Percentiles rank a stretch among this genome's conserved stretches.
Conservation (phyloP, 805 yeast genomes). For the Cyberlindnera maritima region DNA sequence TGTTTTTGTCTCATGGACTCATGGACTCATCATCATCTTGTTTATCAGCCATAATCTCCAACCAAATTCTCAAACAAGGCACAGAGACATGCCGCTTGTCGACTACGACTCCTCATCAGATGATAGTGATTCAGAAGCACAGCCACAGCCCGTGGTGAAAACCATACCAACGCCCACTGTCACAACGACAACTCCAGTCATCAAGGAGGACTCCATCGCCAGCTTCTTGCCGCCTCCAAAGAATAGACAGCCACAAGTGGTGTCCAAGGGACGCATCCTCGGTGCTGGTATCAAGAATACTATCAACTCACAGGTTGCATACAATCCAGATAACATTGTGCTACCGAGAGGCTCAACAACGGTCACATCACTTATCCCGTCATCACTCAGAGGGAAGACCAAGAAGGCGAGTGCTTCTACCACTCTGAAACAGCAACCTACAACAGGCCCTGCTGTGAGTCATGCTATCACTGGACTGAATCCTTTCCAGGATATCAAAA, state of each 20-base stretch:
- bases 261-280: constrained; percentile 12
- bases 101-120: constrained; percentile 19
- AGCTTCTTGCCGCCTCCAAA: constrained; percentile 27
- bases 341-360: constrained; percentile 13
- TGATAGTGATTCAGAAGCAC: constrained; percentile 14
- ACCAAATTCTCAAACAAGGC: too few species aligned
- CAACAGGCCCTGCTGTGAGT: not conserved
- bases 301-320: constrained; percentile 14
- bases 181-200: not conserved
- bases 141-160: not conserved
- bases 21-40: too few species aligned
- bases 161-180: not conserved
- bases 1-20: too few species aligned
- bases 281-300: constrained; percentile 20
- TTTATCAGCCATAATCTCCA: too few species aligned
- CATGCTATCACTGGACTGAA: not conserved
- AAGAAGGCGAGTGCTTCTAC: not conserved
- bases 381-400: constrained; percentile 19
- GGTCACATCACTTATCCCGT: constrained; percentile 24
- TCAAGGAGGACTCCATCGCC: constrained; percentile 17
- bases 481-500: constrained; percentile 3
- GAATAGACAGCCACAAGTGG: constrained; percentile 10
- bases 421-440: not conserved
- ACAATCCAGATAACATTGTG: constrained; percentile 20
- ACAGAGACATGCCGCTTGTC: constrained; percentile 21